Evolutionary conservation across 2,329 filamentous ascomycete genomes (phyloP), one percentile per base, ranked within the genome.

Genomic region (Simplicillium sp.): DNA sequence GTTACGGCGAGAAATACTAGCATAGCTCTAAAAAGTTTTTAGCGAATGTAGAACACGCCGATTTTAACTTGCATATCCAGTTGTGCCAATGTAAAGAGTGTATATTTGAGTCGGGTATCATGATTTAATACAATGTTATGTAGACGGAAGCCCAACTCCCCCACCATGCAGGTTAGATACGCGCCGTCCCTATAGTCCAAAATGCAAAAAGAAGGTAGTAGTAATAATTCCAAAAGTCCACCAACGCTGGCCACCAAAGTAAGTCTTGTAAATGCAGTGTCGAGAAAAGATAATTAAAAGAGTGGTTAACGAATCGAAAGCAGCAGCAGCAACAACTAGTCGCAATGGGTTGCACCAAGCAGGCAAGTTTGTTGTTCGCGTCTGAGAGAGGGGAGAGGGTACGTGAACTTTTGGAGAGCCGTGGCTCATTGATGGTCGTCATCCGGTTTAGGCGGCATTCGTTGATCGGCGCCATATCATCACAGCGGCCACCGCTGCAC

Each of bases 391-490:
- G 17, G 36, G 20, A 36, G 11, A 25, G 13, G 16, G 9, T 38
- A 13, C 13, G 17, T 6, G 17, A 25, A 25, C 20, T 25, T 14
- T 38, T 15, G 25, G 16, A 35, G 25, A 11, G 7, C 29, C 35
- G 36, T 12, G 38, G 36, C 18, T 32, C 13, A 37, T 38, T 17
- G 25, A 11, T 34, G 17, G 15, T 5, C 20, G 20, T 25, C 5
- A 25, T 25, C 20, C 8, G 29, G 13, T 17, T 14, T 39, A 67
- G 16, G 53, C 50, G 13, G 69, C 67, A 42, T 71, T 73, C 2
- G 72, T 73, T 15, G 73, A 74, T 36, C 74, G 63, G 36, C 72
- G 70, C 75, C 75, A 82, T 38, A 83, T 82, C 69, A 82, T 78
- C 41, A 76, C 67, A 2, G 77, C 78, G 1, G 78, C 78, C 6